Evolutionary conservation across 768 basidiomycete species (phyloP).

Genomic region (Leccinellum rugosiceps): DNA sequence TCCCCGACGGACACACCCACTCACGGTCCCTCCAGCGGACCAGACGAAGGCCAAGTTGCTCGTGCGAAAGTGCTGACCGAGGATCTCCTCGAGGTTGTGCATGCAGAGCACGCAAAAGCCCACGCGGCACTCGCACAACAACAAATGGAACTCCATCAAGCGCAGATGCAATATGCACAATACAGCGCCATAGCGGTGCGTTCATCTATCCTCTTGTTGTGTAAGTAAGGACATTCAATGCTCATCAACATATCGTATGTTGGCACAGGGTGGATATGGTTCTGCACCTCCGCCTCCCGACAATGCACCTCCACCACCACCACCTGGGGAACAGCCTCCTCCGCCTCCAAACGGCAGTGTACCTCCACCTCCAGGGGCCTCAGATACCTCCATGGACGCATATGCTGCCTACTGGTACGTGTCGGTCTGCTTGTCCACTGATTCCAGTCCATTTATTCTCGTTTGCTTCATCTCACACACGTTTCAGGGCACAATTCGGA

Average conservation of each 20-base stretch:
- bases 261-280: conserved; percentile 32
- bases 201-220: neutral
- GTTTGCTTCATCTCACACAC: neutral
- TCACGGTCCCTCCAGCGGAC: conserved; percentile 45
- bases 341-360: conserved; percentile 47
- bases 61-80: conserved; percentile 86
- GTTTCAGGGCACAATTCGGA: conserved; percentile 72
- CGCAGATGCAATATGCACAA: conserved; percentile 75
- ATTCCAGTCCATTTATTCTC: neutral
- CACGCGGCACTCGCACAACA: conserved; percentile 60
- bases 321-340: conserved; percentile 51
- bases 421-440: conserved; percentile 11
- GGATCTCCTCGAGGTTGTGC: conserved; percentile 87
- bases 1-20: conserved; percentile 18
- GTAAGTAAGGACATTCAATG: neutral
- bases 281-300: conserved; percentile 38
- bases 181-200: conserved; percentile 61
- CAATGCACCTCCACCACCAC: conserved; percentile 43
- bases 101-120: conserved; percentile 83
- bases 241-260: conserved; percentile 2
- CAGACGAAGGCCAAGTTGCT: conserved; percentile 83
- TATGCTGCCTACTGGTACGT: conserved; percentile 59
- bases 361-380: conserved; percentile 43
- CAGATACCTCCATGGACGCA: conserved; percentile 43
- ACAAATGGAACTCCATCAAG: conserved; percentile 85